Conservation (phyloP, 2,329 filamentous ascomycete genomes). For the Pyrenophora seminiperda region DNA sequence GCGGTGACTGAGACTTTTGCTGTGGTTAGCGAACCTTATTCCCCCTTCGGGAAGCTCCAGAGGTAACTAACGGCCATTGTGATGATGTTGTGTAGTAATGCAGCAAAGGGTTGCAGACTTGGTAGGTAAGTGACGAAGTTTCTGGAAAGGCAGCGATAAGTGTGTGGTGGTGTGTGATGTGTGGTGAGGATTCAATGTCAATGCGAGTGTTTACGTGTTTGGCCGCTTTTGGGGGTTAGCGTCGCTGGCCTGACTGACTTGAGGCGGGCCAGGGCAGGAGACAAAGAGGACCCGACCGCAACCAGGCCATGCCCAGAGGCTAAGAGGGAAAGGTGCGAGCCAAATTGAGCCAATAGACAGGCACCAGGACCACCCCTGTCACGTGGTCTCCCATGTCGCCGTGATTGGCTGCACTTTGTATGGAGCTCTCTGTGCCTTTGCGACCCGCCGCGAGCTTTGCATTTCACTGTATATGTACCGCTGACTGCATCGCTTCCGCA, state of each 20-base stretch:
- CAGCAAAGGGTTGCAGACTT: constrained; percentile 11
- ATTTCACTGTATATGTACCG: neutral
- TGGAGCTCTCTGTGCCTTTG: constrained; percentile 2
- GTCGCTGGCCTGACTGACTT: constrained; percentile 3
- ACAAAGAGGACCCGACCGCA: constrained; percentile 1
- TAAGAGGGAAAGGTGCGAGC: neutral
- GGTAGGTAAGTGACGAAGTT: constrained; percentile 4
- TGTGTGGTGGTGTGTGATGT: neutral
- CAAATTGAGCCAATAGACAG: constrained; percentile 3
- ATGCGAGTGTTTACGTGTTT: constrained; percentile 8
- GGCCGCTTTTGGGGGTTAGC: constrained; percentile 9
- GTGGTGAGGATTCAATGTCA: neutral
- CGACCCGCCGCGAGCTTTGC: constrained; percentile 6
- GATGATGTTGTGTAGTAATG: constrained; percentile 23
- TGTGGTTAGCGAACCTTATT: constrained; percentile 1
- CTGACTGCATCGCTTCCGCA: constrained; percentile 5
- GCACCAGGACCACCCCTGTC: neutral
- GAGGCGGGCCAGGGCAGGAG: constrained; percentile 3
- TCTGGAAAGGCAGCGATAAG: neutral
- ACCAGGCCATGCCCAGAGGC: constrained; percentile 1
- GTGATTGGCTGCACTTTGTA: constrained; percentile 9
- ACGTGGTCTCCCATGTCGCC: constrained; percentile 7
- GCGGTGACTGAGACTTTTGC: constrained; percentile 30
- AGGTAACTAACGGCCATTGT: constrained; percentile 40
- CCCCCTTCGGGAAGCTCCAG: neutral